A percentile compares a stretch with the other conserved stretches of the same genome.
phyloP scores from a whole-genome alignment of 495 filamentous ascomycete species.

The Penicillium paradoxum region DNA sequence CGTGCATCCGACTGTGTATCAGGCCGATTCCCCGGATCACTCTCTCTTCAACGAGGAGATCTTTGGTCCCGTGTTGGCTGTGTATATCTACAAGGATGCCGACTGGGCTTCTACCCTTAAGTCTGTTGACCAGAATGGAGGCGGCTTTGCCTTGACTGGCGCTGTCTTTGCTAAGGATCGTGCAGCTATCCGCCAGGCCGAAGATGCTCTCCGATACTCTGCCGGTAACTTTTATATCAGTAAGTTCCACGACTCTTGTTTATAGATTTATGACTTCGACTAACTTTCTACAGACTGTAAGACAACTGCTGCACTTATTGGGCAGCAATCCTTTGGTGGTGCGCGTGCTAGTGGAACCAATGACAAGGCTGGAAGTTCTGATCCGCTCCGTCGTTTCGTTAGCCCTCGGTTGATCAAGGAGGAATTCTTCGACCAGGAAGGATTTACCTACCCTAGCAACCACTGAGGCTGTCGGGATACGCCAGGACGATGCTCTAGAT shows the following conservation, averaged over 20 bases:
- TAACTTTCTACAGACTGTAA: slow-evolving; percentile 55
- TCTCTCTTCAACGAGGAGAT: slow-evolving; percentile 65
- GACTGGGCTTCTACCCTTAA: slow-evolving; percentile 51
- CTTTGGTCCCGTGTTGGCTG: slow-evolving; percentile 68
- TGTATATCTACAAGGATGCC: slow-evolving; percentile 68
- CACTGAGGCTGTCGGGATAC: slow-evolving; percentile 7
- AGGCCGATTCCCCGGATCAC: slow-evolving; percentile 56
- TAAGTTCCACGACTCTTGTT: slow-evolving; percentile 13
- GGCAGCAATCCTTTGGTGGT: slow-evolving; percentile 79
- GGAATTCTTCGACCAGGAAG: slow-evolving; percentile 59
- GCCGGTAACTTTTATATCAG: slow-evolving; percentile 86
- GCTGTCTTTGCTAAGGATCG: slow-evolving; percentile 71
- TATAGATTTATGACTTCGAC: background rate
- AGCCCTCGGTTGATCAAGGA: slow-evolving; percentile 74
- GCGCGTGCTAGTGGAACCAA: slow-evolving; percentile 72
- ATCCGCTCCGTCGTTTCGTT: slow-evolving; percentile 63
- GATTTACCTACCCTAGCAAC: slow-evolving; percentile 71
- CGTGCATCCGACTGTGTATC: slow-evolving; percentile 69
- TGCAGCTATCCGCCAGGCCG: slow-evolving; percentile 59
- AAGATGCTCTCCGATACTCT: slow-evolving; percentile 68
- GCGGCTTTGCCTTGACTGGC: slow-evolving; percentile 71
- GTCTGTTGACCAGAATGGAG: slow-evolving; percentile 51
- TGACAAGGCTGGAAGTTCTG: slow-evolving; percentile 73
- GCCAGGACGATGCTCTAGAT: background rate
- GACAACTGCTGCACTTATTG: slow-evolving; percentile 75